These are phyloP conservation scores for Pugionium cornutum DNA, from an alignment of 345 rosid species.

Conservation along the genomic window DNA sequence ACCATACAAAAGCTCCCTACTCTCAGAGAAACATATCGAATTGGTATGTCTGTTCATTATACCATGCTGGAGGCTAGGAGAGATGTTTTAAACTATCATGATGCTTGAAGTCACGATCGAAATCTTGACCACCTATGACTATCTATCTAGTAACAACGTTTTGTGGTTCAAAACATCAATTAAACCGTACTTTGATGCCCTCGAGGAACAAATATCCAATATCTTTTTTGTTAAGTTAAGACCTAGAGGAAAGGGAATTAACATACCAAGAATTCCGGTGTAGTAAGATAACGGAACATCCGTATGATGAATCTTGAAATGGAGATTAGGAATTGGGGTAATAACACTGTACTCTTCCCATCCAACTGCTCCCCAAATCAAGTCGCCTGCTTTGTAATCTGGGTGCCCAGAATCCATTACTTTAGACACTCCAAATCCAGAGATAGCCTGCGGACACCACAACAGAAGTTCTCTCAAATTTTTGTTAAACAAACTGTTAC, in stretches of 20 bases:
- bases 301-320: slow-evolving; percentile 52
- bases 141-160: no score
- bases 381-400: slow-evolving; percentile 49
- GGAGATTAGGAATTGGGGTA: slow-evolving; percentile 29
- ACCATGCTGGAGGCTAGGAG: no score
- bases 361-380: slow-evolving; percentile 57
- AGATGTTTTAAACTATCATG: no score
- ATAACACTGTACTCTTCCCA: slow-evolving; percentile 69
- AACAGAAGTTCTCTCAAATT: not conserved
- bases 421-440: slow-evolving; percentile 55
- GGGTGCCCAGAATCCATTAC: slow-evolving; percentile 50
- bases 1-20: not conserved
- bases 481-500: not conserved
- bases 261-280: slow-evolving; percentile 58
- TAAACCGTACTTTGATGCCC: no score
- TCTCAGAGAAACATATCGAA: not conserved
- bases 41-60: no score
- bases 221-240: no score
- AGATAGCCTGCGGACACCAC: slow-evolving; percentile 46
- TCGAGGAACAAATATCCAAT: no score
- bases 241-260: not conserved
- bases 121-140: no score
- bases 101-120: no score
- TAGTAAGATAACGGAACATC: slow-evolving; percentile 65
- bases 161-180: no score